A percentile compares a stretch with the other conserved stretches of the same genome.
These are phyloP conservation scores for Aspergillus diversus DNA, from an alignment of 495 filamentous ascomycete genomes.

Conservation along the genomic window DNA sequence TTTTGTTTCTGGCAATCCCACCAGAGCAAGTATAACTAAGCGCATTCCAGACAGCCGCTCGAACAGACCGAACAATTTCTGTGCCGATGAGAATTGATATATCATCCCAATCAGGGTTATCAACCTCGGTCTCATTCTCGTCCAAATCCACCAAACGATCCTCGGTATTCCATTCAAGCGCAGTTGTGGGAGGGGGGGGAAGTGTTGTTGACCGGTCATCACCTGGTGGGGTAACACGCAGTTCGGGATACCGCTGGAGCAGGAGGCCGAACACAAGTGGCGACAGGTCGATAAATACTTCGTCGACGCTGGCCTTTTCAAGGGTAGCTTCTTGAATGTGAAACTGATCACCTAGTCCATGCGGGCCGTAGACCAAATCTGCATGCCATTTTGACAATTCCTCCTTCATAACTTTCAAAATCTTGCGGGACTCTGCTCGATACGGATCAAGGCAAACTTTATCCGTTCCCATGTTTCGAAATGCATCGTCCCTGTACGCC, in stretches of 20 bases:
- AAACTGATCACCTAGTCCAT: slow-evolving; percentile 36
- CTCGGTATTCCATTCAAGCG: slow-evolving; percentile 73
- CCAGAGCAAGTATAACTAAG: slow-evolving; percentile 89
- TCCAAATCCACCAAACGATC: slow-evolving; percentile 81
- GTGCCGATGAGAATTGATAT: slow-evolving; percentile 82
- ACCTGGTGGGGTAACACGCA: slow-evolving; percentile 63
- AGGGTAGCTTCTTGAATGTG: slow-evolving; percentile 63
- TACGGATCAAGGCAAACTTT: slow-evolving; percentile 96
- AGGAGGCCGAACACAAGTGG: slow-evolving; percentile 77
- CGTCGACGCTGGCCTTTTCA: slow-evolving; percentile 90
- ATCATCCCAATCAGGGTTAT: slow-evolving; percentile 96
- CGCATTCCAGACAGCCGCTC: slow-evolving; percentile 64
- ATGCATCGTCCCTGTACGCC: slow-evolving; percentile 85
- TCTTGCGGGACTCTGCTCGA: slow-evolving; percentile 79
- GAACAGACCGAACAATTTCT: slow-evolving; percentile 81
- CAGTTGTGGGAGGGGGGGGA: slow-evolving; percentile 74
- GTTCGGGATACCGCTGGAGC: slow-evolving; percentile 76
- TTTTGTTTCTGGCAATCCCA: slow-evolving; percentile 88
- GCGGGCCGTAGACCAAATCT: slow-evolving; percentile 21
- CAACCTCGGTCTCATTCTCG: slow-evolving; percentile 69
- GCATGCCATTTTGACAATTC: slow-evolving; percentile 50
- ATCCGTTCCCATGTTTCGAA: slow-evolving; percentile 74
- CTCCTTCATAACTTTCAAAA: slow-evolving; percentile 80
- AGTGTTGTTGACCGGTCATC: slow-evolving; percentile 73
- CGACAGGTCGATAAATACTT: slow-evolving; percentile 91